Percentiles rank a stretch among this genome's conserved stretches.
Conservation (phyloP, 2,329 filamentous ascomycete species). For the Seiridium cupressi region DNA sequence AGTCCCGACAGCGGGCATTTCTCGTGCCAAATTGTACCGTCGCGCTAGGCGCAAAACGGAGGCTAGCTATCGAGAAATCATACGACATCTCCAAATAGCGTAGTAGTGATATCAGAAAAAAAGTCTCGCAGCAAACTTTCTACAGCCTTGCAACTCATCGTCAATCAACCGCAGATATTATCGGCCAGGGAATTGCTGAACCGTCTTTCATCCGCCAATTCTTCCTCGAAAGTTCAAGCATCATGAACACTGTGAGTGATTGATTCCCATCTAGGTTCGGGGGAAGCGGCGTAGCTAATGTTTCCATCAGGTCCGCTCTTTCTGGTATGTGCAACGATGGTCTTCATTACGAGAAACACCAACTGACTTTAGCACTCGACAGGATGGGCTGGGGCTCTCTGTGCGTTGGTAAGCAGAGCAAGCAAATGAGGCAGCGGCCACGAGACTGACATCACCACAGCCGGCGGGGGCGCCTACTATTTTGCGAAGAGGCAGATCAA, state of each 20-base stretch:
- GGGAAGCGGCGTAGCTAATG: slow-evolving; percentile 1
- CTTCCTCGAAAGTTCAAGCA: neutral
- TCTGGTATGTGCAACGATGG: slow-evolving; percentile 11
- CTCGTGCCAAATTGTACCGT: neutral
- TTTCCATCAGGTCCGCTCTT: slow-evolving; percentile 11
- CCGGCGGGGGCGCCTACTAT: slow-evolving; percentile 89
- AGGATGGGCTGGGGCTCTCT: slow-evolving; percentile 93
- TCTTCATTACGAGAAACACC: neutral
- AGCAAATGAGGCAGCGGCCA: slow-evolving; percentile 8
- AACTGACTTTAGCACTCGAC: slow-evolving; percentile 4
- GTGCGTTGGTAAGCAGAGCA: slow-evolving; percentile 65
- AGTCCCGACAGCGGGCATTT: neutral
- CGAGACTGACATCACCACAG: slow-evolving; percentile 39
- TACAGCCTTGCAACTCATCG: neutral
- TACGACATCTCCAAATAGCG: slow-evolving; percentile 7
- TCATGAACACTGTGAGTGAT: slow-evolving; percentile 15
- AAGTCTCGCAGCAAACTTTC: neutral
- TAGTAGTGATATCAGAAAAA: neutral
- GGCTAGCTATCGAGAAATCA: neutral
- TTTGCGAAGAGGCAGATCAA: slow-evolving; percentile 96
- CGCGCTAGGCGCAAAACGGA: neutral
- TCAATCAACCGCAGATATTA: neutral
- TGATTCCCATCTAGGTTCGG: too few relatives aligned
- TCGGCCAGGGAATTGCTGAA: too few relatives aligned
- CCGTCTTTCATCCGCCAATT: neutral